phyloP scores from a whole-genome alignment of 208 protist genomes.

The Leishmania aethiopica region DNA sequence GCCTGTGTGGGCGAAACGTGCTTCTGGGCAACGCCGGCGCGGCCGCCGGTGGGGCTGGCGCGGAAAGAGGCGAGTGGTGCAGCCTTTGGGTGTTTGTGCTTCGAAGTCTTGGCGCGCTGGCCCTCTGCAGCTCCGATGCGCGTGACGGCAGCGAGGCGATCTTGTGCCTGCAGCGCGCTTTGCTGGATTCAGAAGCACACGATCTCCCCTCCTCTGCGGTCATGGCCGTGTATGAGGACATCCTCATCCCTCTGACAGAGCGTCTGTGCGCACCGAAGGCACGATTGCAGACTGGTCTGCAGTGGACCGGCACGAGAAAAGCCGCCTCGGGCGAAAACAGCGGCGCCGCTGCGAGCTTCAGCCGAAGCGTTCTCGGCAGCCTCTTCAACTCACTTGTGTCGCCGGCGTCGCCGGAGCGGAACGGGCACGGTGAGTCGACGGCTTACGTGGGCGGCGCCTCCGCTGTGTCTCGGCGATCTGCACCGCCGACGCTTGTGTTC shows the following conservation, averaged over 20 bases:
- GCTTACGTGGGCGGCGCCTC: neutral
- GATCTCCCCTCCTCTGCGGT: slow-evolving; percentile 36
- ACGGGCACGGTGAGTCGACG: neutral
- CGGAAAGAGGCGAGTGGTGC: slow-evolving; percentile 18
- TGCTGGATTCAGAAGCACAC: slow-evolving; percentile 54
- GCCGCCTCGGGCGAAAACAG: neutral
- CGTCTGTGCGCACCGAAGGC: slow-evolving; percentile 51
- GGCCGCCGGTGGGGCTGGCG: neutral
- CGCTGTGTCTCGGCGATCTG: neutral
- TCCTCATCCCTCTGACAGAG: slow-evolving; percentile 80
- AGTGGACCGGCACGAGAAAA: slow-evolving; percentile 11
- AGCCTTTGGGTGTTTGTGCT: slow-evolving; percentile 57
- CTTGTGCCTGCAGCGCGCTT: slow-evolving; percentile 60
- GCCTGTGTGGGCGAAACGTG: slow-evolving; percentile 36
- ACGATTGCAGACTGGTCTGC: slow-evolving; percentile 22
- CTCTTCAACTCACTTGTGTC: slow-evolving; percentile 24
- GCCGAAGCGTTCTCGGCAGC: slow-evolving; percentile 10
- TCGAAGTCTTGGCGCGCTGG: slow-evolving; percentile 47
- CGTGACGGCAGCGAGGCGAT: slow-evolving; percentile 53
- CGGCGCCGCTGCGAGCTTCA: neutral
- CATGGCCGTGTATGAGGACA: slow-evolving; percentile 62
- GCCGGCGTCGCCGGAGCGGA: slow-evolving; percentile 7
- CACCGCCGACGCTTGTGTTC: slow-evolving; percentile 12
- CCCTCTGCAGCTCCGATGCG: slow-evolving; percentile 37
- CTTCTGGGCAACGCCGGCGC: slow-evolving; percentile 10